A percentile compares a stretch with the other conserved stretches of the same genome.
Conservation (phyloP, 169 alveolate genomes). For the Prorocentrum cordatum region DNA sequence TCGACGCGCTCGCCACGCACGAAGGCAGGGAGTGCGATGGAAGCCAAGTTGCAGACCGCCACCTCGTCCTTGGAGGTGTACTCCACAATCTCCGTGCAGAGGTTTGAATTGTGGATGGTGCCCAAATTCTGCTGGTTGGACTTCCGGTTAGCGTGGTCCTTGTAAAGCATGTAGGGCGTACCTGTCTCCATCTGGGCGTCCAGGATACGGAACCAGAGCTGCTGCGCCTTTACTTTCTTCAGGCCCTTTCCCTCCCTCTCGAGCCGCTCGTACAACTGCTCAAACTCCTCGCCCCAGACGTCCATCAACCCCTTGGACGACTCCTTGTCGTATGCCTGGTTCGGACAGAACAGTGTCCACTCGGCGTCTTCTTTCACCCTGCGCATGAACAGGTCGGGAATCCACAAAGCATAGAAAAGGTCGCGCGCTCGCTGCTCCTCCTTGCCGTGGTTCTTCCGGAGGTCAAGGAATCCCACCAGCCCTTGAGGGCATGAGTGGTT, state of each 20-base stretch:
- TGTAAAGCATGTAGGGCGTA: conserved; percentile 97
- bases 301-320: conserved; percentile 21
- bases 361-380: conserved; percentile 86
- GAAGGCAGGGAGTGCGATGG: conserved; percentile 85
- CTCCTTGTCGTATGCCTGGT: conserved; percentile 78
- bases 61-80: conserved; percentile 94
- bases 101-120: conserved; percentile 90
- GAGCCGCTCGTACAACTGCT: conserved; percentile 82
- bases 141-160: conserved; percentile 81
- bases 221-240: conserved; percentile 89
- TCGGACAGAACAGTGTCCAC: conserved; percentile 96
- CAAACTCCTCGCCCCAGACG: conserved; percentile 92
- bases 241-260: conserved; percentile 85
- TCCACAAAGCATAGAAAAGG: conserved; percentile 96
- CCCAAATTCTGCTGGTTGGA: conserved; percentile 85
- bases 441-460: conserved; percentile 94
- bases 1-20: conserved; percentile 78
- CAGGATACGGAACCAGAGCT: conserved; percentile 92
- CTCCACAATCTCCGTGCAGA: conserved; percentile 95
- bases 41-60: conserved; percentile 98
- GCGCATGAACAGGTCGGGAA: conserved; percentile 97
- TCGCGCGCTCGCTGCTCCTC: conserved; percentile 97
- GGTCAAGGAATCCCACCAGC: conserved; percentile 88
- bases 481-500: too few relatives aligned
- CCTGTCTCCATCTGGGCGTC: conserved; percentile 98